These are phyloP conservation scores for Fibroporia radiculosa DNA, from an alignment of 768 basidiomycete species.

Conservation along the genomic window DNA sequence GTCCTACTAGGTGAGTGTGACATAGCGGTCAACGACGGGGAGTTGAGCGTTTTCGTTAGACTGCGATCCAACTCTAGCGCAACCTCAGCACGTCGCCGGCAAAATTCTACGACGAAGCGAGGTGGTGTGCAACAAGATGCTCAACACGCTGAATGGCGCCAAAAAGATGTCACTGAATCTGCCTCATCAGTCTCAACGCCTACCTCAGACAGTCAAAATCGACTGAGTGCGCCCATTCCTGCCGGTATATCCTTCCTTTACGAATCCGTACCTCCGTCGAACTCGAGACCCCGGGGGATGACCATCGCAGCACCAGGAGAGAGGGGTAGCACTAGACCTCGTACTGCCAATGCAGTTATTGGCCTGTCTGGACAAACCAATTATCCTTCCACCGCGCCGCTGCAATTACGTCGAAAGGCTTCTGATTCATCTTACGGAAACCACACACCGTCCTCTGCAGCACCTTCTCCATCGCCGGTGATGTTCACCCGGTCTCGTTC, in stretches of 20 bases:
- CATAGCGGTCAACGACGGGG: background rate
- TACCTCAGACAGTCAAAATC: constrained; percentile 5
- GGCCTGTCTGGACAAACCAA: background rate
- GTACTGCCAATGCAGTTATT: constrained; percentile 2
- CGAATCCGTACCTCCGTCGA: background rate
- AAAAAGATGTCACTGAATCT: constrained; percentile 10
- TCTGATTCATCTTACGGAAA: constrained; percentile 14
- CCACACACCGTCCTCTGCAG: constrained; percentile 7
- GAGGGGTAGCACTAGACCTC: constrained; percentile 4
- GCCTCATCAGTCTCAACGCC: constrained; percentile 16
- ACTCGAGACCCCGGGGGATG: constrained; percentile 18
- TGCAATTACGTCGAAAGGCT: constrained; percentile 13
- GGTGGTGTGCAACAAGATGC: background rate
- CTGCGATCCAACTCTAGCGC: background rate
- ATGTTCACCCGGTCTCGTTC: constrained; percentile 11
- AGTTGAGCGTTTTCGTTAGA: background rate
- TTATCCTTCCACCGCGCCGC: constrained; percentile 4
- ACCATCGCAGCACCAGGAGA: constrained; percentile 11
- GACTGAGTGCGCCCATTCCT: constrained; percentile 7
- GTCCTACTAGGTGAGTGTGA: background rate
- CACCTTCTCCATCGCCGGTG: constrained; percentile 12
- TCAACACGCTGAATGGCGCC: background rate
- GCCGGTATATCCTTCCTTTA: background rate
- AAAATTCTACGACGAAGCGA: background rate
- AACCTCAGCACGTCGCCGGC: constrained; percentile 1